Base-by-base conservation (phyloP, 305 asterid species). In the Fraxinus albicans region DNA sequence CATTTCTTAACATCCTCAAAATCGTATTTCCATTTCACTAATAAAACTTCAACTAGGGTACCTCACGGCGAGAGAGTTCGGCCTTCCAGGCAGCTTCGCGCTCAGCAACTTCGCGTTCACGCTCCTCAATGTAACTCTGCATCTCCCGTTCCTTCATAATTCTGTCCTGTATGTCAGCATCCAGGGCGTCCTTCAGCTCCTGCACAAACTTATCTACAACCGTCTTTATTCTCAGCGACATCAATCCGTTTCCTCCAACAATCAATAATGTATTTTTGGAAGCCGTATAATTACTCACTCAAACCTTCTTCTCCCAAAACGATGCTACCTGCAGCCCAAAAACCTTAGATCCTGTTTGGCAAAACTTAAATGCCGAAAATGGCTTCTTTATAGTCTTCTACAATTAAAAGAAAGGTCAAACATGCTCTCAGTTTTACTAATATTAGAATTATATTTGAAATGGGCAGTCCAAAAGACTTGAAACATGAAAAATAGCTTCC, bases 81-180 rank as follows among this genome's bases (percentile, higher is more conserved):
- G 98, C 99, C 89, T 96, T 96, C 99, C 99, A 96, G 75, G 99
- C 99, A 58, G 98, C 97, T 90, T 96, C 99, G 0, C 99, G 96
- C 82, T 96, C 99, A 3, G 98, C 98, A 72, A 96, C 99, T 88
- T 96, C 98, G 8, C 99, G 98, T 81, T 96, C 98, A 3, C 99
- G 95, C 82, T 96, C 98, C 84, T 93, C 98, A 3, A 94, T 96
- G 86, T 96, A 96, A 87, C 98, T 93, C 92, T 96, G 99, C 99
- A 96, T 93, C 94, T 96, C 99, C 84, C 98, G 88, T 84, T 96
- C 99, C 90, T 96, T 96, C 99, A 96, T 91, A 60, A 93, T 90
- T 86, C 99, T 87, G 81, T 96, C 99, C 85, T 94, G 98, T 84
- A 94, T 92, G 89, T 96, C 98, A 8, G 98, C 98, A 88, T 94